phyloP scores from a whole-genome alignment of 2,329 filamentous ascomycete genomes.

The Phialemoniopsis sp. region DNA sequence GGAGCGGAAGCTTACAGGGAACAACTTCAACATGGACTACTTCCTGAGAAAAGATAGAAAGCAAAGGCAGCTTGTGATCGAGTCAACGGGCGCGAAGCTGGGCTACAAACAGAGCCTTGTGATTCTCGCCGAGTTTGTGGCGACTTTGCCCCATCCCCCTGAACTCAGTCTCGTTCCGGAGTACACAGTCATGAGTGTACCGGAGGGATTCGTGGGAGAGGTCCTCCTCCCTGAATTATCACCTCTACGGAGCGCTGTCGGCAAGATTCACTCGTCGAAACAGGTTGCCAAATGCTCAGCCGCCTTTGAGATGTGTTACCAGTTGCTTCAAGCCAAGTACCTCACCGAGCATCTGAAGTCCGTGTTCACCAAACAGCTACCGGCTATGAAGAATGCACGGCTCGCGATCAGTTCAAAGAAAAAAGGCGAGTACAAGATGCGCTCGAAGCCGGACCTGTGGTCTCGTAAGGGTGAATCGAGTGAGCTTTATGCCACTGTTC shows the following conservation, averaged over 20 bases:
- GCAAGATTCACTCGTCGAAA: constrained; percentile 64
- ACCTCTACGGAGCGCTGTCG: constrained; percentile 63
- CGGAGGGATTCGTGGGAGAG: constrained; percentile 67
- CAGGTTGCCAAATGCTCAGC: constrained; percentile 80
- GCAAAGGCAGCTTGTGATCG: constrained; percentile 55
- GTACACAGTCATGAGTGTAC: constrained; percentile 56
- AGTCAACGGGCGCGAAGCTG: constrained; percentile 68
- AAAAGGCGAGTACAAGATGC: constrained; percentile 70
- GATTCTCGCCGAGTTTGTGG: constrained; percentile 69
- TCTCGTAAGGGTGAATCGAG: constrained; percentile 37
- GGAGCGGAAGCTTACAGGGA: constrained; percentile 64
- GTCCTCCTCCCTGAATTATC: constrained; percentile 73
- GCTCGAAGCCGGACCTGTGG: constrained; percentile 77
- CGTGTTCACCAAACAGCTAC: constrained; percentile 65
- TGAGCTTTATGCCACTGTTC: constrained; percentile 55
- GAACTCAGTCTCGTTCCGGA: constrained; percentile 34
- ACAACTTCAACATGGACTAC: constrained; percentile 51
- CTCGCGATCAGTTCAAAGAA: constrained; percentile 79
- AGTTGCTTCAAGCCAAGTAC: constrained; percentile 61
- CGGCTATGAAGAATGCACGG: constrained; percentile 80
- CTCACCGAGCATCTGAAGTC: constrained; percentile 75
- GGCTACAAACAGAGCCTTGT: constrained; percentile 72
- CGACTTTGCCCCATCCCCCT: constrained; percentile 53
- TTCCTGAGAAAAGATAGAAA: constrained; percentile 45
- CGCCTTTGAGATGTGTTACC: constrained; percentile 76